A percentile compares a stretch with the other conserved stretches of the same genome.
Evolutionary conservation across 2,329 filamentous ascomycete species (phyloP).

Genomic region (Tolypocladium tropicale): DNA sequence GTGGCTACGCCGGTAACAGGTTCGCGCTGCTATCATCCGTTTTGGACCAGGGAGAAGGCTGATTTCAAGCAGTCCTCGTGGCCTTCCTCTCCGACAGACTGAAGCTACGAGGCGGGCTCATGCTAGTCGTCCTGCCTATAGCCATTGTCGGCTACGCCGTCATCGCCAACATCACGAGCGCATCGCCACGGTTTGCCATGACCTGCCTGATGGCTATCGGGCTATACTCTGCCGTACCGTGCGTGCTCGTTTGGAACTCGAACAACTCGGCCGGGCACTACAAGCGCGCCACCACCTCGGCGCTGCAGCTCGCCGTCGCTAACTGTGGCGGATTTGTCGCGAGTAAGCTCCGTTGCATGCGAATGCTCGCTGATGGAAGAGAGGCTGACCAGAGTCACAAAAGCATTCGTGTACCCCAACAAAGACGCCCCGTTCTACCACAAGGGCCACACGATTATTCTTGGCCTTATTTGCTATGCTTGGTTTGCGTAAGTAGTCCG

Average conservation of each 20-base stretch:
- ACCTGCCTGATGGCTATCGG: slow-evolving; percentile 58
- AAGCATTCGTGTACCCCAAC: slow-evolving; percentile 50
- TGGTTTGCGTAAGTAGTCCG: slow-evolving; percentile 48
- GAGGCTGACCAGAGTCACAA: background rate
- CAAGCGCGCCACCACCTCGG: slow-evolving; percentile 57
- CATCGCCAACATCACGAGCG: slow-evolving; percentile 43
- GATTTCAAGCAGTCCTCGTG: slow-evolving; percentile 28
- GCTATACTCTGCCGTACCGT: slow-evolving; percentile 52
- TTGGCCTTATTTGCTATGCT: slow-evolving; percentile 48
- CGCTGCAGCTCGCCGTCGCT: slow-evolving; percentile 54
- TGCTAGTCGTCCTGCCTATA: slow-evolving; percentile 52
- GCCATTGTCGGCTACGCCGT: slow-evolving; percentile 56
- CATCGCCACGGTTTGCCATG: slow-evolving; percentile 51
- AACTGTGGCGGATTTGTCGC: slow-evolving; percentile 60
- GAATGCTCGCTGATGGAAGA: background rate
- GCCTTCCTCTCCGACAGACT: slow-evolving; percentile 52
- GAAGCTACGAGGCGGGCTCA: slow-evolving; percentile 47
- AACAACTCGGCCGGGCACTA: slow-evolving; percentile 62
- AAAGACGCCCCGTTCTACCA: slow-evolving; percentile 46
- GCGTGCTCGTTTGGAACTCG: slow-evolving; percentile 54
- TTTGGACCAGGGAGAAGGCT: background rate
- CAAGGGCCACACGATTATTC: slow-evolving; percentile 49
- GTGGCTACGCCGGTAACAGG: slow-evolving; percentile 46
- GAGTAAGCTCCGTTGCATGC: slow-evolving; percentile 22
- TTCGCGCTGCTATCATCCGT: slow-evolving; percentile 12